Evolutionary conservation across 495 filamentous ascomycete genomes (phyloP).

Genomic region (Cairneyella variabilis): DNA sequence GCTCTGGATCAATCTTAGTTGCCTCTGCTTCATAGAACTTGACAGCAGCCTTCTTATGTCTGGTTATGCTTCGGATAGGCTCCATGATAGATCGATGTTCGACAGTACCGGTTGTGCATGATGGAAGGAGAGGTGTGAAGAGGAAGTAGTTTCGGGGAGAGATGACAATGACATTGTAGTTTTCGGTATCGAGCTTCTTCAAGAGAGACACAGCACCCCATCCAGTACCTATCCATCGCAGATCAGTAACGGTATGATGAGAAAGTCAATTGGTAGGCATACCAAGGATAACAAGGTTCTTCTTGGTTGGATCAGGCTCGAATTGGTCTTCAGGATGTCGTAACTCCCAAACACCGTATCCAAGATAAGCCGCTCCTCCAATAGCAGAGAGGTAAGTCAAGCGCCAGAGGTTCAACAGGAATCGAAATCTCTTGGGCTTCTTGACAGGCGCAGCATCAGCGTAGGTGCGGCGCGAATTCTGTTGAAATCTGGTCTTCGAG

Average conservation of each 20-base stretch:
- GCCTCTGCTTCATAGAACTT: slow-evolving; percentile 98
- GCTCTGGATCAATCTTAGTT: slow-evolving; percentile 91
- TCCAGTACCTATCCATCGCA: slow-evolving; percentile 85
- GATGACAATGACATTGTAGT: slow-evolving; percentile 97
- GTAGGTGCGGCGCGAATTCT: slow-evolving; percentile 21
- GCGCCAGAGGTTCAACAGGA: slow-evolving; percentile 72
- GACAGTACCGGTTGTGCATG: slow-evolving; percentile 93
- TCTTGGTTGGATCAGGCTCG: slow-evolving; percentile 82
- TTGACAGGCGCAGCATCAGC: slow-evolving; percentile 28
- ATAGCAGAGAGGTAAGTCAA: slow-evolving; percentile 66
- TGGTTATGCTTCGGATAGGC: slow-evolving; percentile 89
- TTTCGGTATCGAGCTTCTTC: slow-evolving; percentile 96
- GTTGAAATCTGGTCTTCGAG: slow-evolving; percentile 17
- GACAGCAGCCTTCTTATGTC: slow-evolving; percentile 85
- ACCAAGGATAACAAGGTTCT: slow-evolving; percentile 96
- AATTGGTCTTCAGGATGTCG: slow-evolving; percentile 79
- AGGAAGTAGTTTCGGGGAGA: slow-evolving; percentile 99
- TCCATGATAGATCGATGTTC: slow-evolving; percentile 99
- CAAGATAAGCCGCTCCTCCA: slow-evolving; percentile 62
- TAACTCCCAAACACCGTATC: slow-evolving; percentile 76
- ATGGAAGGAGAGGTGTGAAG: slow-evolving; percentile 94
- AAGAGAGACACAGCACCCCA: slow-evolving; percentile 96
- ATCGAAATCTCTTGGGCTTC: slow-evolving; percentile 29
- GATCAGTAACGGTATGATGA: no score
- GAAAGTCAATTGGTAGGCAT: no score